Base-by-base conservation (phyloP, 768 basidiomycete species). In the Leucogyrophana mollusca region DNA sequence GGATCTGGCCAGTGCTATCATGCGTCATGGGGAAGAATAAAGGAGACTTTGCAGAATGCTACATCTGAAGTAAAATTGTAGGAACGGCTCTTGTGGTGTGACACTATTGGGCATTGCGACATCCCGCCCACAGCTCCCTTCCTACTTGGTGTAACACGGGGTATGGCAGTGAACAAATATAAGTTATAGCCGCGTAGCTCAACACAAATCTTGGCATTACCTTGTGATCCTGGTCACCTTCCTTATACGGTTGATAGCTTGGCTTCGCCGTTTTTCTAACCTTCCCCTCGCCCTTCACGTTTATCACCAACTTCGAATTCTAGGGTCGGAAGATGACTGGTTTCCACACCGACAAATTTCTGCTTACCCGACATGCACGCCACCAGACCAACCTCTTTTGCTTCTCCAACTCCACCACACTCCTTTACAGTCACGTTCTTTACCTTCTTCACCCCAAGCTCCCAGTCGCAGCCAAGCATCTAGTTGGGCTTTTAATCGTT, bases 1-100 rank as follows among this genome's bases (percentile, higher is more conserved):
- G 3, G 69, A 73, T 4, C 67, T 89, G 4, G 62, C 60, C 14
- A 33, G 36, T 4, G 66, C 61, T 3, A 54, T 76, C 30, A 21
- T 34, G 36, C 57, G 30, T 10, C 59, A 50, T 43, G 54, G 38
- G 36, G 9, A n/a, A 16, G 9, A 33, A 24, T 30, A 13, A 30
- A 30, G 27, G 27, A 30, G 27, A n/a, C 32, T n/a, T n/a, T n/a
- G n/a, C 32, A 33, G 9, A 33, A 33, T 33, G 9, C n/a, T 9
- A 9, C 9, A 33, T 33, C 9, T 9, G n/a, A 33, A n/a, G 9
- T n/a, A 33, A 33, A 9, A 33, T 33, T 33, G n/a, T 33, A 33
- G n/a, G n/a, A n/a, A n/a, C n/a, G n/a, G n/a, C n/a, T 33, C 9
- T 33, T 33, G 9, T 33, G 9, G n/a, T 33, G 32, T n/a, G n/a